phyloP scores from a whole-genome alignment of 768 basidiomycete species.

The Kondoa subrosea region DNA sequence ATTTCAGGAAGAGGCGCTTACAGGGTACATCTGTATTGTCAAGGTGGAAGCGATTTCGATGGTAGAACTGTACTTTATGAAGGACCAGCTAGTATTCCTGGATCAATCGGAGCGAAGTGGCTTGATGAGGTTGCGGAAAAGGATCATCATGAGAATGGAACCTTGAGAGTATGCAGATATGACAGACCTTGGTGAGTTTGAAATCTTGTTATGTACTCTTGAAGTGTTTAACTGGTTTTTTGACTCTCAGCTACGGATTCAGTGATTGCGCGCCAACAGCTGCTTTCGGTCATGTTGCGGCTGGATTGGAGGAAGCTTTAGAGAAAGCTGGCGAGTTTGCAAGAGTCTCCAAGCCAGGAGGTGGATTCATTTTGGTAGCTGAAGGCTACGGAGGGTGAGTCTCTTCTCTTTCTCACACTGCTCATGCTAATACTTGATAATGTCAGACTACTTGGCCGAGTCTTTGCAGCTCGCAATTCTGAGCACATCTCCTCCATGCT shows the following conservation, averaged over 20 bases:
- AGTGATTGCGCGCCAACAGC: neutral
- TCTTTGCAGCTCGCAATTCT: conserved; percentile 3
- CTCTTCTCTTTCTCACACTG: neutral
- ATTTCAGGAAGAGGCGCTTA: neutral
- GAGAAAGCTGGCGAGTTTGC: conserved; percentile 3
- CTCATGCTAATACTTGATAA: neutral
- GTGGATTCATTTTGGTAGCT: neutral
- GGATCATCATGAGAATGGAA: neutral
- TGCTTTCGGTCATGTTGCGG: neutral
- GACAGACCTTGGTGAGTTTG: conserved; percentile 1
- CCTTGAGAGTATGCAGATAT: neutral
- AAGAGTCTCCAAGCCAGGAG: conserved; percentile 6
- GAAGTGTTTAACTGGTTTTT: neutral
- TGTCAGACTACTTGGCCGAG: neutral
- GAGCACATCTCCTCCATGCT: neutral
- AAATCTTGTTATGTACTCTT: neutral
- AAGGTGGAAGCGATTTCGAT: conserved; percentile 1
- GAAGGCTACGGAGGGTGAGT: conserved; percentile 7
- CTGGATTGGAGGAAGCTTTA: conserved; percentile 3
- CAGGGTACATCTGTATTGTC: conserved; percentile 3
- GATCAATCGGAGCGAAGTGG: neutral
- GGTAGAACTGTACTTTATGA: neutral
- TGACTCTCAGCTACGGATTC: conserved; percentile 1
- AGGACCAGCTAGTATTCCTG: conserved; percentile 5
- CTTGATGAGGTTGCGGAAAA: neutral